Evolutionary conservation across 2,329 filamentous ascomycete genomes (phyloP).

Genomic region (Calcarisporium arbuscula): DNA sequence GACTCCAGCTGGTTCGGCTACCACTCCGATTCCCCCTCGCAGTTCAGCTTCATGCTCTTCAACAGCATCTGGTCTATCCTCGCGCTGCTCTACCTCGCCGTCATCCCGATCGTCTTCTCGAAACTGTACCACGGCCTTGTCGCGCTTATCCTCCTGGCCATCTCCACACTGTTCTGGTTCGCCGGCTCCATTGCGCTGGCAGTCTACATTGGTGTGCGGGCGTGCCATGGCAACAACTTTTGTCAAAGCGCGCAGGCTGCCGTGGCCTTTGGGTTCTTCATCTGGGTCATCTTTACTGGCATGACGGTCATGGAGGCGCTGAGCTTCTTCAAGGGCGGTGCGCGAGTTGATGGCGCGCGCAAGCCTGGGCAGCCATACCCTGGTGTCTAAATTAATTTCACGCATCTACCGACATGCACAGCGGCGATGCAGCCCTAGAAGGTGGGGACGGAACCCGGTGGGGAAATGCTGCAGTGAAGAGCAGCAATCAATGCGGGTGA

Average conservation of each 20-base stretch:
- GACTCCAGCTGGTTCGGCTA: conserved; percentile 4
- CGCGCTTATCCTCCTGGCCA: conserved; percentile 59
- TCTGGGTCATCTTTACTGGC: conserved; percentile 47
- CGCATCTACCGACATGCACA: too few relatives aligned
- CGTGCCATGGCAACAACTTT: conserved; percentile 42
- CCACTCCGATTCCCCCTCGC: conserved; percentile 38
- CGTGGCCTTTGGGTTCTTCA: conserved; percentile 60
- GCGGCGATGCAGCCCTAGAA: too few relatives aligned
- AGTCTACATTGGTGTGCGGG: conserved; percentile 51
- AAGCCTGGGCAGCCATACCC: conserved; percentile 9
- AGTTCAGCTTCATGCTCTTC: conserved; percentile 76
- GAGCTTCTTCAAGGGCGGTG: conserved; percentile 29
- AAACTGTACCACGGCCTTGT: conserved; percentile 56
- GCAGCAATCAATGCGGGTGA: too few relatives aligned
- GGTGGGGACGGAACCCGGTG: too few relatives aligned
- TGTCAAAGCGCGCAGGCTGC: conserved; percentile 59
- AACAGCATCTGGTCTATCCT: conserved; percentile 69
- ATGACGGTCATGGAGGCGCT: conserved; percentile 42
- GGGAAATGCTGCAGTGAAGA: too few relatives aligned
- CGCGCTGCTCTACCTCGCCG: conserved; percentile 61
- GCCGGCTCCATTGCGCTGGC: conserved; percentile 75
- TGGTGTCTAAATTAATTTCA: conserved; percentile 2
- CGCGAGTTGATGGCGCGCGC: conserved; percentile 20
- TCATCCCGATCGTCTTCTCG: conserved; percentile 59
- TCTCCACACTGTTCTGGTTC: conserved; percentile 88